Base-by-base conservation (phyloP, 179 eudicot genomes). In the Beta macrorhiza region DNA sequence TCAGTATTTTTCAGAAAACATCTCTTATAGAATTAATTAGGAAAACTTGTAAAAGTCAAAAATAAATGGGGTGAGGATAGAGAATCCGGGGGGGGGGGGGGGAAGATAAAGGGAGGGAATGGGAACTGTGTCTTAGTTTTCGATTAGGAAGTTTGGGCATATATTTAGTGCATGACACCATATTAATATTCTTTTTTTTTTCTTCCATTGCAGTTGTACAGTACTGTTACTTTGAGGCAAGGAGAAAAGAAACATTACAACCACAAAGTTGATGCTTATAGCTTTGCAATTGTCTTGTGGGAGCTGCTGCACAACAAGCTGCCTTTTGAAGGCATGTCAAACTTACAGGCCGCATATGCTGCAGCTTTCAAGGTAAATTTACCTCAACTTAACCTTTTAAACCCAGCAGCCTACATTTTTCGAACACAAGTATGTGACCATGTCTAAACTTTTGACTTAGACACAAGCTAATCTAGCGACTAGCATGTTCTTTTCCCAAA, bases 251-350 rank as follows among this genome's bases (percentile, higher is more conserved):
- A 95, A 84, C 99, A 95, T 87, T 95, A 93, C 82, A 93, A 93
- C 84, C 93, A 93, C 82, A 95, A 95, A 77, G 99, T 95, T 65
- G 98, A 95, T 85, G 98, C 92, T 3, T 95, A 95, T 83, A 95
- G 99, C 85, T 95, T 95, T 80, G 98, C 99, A 6, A 95, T 95
- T 63, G 99, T 95, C 15, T 86, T 95, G 76, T 95, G 99, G 99
- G 99, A 95, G 88, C 93, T 95, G 84, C 80, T 95, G 78, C 95
- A 91, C 75, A 95, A 93, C 83, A 92, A 90, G 86, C 82, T 90
- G 75, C 99, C 99, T 70, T 95, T 95, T 80, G 95, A 93, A 86
- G 99, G 99, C 90, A 95, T 93, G 99, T 95, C 99, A 32, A 95
- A 95, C 90, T 86, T 95, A 77, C 99, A 95, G 88, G 99, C 99